A percentile compares a stretch with the other conserved stretches of the same genome.
These are phyloP conservation scores for Aspergillus carbonarius DNA, from an alignment of 2,329 filamentous ascomycete genomes.

Conservation along the genomic window DNA sequence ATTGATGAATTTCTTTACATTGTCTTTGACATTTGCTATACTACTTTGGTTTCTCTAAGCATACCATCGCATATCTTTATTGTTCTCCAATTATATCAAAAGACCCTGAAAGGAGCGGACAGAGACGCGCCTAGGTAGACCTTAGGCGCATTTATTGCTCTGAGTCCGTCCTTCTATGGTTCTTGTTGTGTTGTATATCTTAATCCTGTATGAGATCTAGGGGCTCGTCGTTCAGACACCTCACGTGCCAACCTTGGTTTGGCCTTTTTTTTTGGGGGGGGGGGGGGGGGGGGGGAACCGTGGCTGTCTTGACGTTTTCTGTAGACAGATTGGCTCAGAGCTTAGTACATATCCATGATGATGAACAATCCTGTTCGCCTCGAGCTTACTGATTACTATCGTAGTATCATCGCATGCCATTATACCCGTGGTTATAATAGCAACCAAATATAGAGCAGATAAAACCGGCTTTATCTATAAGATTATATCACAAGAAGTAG, in stretches of 20 bases:
- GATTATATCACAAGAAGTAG: slow-evolving; percentile 30
- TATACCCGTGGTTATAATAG: slow-evolving; percentile 13
- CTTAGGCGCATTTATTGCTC: background rate
- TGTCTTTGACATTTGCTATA: slow-evolving; percentile 20
- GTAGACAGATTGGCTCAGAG: slow-evolving; percentile 1
- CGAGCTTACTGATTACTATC: background rate
- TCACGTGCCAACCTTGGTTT: background rate
- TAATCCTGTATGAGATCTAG: background rate
- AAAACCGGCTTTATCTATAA: slow-evolving; percentile 18
- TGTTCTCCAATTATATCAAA: slow-evolving; percentile 16
- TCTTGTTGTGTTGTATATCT: background rate
- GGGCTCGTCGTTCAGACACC: background rate
- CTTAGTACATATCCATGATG: background rate
- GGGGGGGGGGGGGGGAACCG: too few relatives aligned
- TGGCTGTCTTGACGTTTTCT: background rate
- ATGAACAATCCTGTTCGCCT: background rate
- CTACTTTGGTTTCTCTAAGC: slow-evolving; percentile 23
- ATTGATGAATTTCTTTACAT: slow-evolving; percentile 10
- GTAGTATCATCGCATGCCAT: background rate
- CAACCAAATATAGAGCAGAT: background rate
- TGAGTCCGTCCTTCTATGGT: background rate
- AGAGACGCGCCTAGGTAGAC: background rate
- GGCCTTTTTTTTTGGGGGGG: background rate
- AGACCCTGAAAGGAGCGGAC: slow-evolving; percentile 2
- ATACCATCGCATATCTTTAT: slow-evolving; percentile 20